These are phyloP conservation scores for Sphagnum fallax DNA, from an alignment of 228 moss, liverwort and hornwort species.

Conservation along the genomic window DNA sequence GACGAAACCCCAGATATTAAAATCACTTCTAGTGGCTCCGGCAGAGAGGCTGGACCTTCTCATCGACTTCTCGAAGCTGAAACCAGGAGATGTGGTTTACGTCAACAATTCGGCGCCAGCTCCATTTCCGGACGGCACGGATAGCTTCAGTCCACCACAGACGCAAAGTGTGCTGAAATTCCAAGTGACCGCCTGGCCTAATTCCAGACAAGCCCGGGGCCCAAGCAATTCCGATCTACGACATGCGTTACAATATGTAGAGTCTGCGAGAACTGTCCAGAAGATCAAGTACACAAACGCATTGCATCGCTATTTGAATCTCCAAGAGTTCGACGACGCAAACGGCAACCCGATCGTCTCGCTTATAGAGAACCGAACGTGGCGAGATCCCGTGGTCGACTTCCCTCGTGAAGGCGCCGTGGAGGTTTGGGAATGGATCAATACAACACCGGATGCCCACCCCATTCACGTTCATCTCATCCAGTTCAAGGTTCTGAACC, in stretches of 20 bases:
- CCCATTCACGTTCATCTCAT: conserved; percentile 38
- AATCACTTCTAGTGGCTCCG: conserved; percentile 13
- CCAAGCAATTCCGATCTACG: neutral
- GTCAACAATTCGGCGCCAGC: conserved; percentile 24
- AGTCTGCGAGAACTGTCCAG: too few species aligned
- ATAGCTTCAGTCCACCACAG: conserved; percentile 6
- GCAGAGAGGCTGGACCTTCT: conserved; percentile 31
- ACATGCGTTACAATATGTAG: too few species aligned
- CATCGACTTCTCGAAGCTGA: conserved; percentile 22
- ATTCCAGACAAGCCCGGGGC: neutral
- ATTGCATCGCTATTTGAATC: conserved; percentile 2
- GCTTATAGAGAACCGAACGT: conserved; percentile 6
- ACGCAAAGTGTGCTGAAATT: conserved; percentile 17
- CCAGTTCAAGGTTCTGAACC: conserved; percentile 8
- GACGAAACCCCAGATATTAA: neutral
- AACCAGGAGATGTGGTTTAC: conserved; percentile 8
- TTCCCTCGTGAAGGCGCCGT: conserved; percentile 11
- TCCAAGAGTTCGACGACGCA: conserved; percentile 21
- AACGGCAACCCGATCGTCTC: conserved; percentile 14
- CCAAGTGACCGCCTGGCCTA: neutral
- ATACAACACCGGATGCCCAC: conserved; percentile 34
- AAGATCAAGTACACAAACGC: neutral
- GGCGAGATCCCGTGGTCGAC: conserved; percentile 24
- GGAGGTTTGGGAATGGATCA: conserved; percentile 36
- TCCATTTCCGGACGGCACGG: conserved; percentile 18